These are phyloP conservation scores for Cicer yamashitae DNA, from an alignment of 306 rosid genomes.

Conservation along the genomic window DNA sequence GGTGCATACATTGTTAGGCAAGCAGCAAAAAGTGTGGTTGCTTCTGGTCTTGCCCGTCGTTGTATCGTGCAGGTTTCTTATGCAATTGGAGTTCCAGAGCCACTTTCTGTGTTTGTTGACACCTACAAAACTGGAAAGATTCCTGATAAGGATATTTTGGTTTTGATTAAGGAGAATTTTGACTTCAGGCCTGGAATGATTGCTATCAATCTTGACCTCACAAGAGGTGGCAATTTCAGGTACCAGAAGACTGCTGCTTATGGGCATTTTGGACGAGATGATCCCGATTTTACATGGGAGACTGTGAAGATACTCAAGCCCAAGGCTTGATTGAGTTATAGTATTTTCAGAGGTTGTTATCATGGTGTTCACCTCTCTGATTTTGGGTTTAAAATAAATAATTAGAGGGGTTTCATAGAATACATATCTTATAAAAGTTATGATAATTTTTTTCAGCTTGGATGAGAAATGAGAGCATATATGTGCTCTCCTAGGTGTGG, in stretches of 20 bases:
- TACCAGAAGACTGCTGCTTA: conserved; percentile 85
- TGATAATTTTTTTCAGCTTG: conserved; percentile 39
- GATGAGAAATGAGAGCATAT: conserved; percentile 40
- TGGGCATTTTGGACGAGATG: conserved; percentile 84
- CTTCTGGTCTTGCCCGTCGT: conserved; percentile 80
- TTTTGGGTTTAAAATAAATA: conserved; percentile 38
- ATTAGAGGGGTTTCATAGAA: conserved; percentile 54
- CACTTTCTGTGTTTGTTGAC: conserved; percentile 73
- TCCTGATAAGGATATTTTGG: conserved; percentile 66
- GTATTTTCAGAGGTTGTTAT: conserved; percentile 43
- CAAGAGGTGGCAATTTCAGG: conserved; percentile 77
- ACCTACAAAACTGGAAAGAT: conserved; percentile 72
- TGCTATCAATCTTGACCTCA: conserved; percentile 71
- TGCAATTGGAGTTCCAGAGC: conserved; percentile 84
- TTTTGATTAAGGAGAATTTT: conserved; percentile 66
- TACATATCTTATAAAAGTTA: conserved; percentile 32
- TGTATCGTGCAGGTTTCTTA: conserved; percentile 85
- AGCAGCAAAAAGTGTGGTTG: conserved; percentile 83
- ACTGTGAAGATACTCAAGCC: conserved; percentile 72
- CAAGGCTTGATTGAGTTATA: conserved; percentile 63
- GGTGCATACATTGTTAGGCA: conserved; percentile 81
- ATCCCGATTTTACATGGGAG: conserved; percentile 85
- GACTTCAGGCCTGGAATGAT: conserved; percentile 89
- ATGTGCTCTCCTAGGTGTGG: conserved; percentile 46
- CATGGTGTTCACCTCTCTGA: conserved; percentile 45